Conservation (phyloP, 2,329 filamentous ascomycete genomes). For the Pestalotiopsis sp. region DNA sequence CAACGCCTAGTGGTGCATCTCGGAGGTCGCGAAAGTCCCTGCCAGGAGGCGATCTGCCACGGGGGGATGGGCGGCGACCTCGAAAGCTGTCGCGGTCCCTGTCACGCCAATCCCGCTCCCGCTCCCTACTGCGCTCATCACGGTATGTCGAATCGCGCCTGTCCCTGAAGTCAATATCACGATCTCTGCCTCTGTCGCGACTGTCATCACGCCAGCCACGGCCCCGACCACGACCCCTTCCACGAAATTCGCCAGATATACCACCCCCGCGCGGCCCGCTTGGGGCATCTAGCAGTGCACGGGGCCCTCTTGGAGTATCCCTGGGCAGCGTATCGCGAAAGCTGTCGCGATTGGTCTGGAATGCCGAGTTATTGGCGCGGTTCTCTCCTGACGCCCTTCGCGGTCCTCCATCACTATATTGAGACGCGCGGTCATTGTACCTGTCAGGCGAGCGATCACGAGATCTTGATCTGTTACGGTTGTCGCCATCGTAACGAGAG, state of each 20-base stretch:
- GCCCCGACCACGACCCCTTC: slow-evolving; percentile 56
- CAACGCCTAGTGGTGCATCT: slow-evolving; percentile 63
- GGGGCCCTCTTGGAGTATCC: slow-evolving; percentile 81
- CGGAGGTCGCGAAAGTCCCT: slow-evolving; percentile 64
- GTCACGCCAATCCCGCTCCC: slow-evolving; percentile 54
- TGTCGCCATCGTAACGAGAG: slow-evolving; percentile 64
- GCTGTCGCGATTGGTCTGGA: slow-evolving; percentile 60
- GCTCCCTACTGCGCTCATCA: slow-evolving; percentile 62
- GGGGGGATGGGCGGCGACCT: slow-evolving; percentile 63
- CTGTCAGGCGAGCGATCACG: slow-evolving; percentile 72
- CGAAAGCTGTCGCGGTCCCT: slow-evolving; percentile 58
- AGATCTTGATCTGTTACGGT: slow-evolving; percentile 61
- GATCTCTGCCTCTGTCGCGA: slow-evolving; percentile 60
- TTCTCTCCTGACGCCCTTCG: slow-evolving; percentile 67
- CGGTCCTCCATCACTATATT: slow-evolving; percentile 67
- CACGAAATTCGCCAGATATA: slow-evolving; percentile 67
- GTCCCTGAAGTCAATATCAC: slow-evolving; percentile 62
- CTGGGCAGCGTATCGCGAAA: slow-evolving; percentile 60
- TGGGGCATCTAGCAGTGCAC: slow-evolving; percentile 73
- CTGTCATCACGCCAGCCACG: slow-evolving; percentile 65
- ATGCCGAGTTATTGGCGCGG: slow-evolving; percentile 59
- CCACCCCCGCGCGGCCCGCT: slow-evolving; percentile 69
- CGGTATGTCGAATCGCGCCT: slow-evolving; percentile 54
- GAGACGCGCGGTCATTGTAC: slow-evolving; percentile 55
- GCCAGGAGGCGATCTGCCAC: slow-evolving; percentile 63